These are phyloP conservation scores for Leccinum obscurum DNA, from an alignment of 768 basidiomycete species.

Conservation along the genomic window DNA sequence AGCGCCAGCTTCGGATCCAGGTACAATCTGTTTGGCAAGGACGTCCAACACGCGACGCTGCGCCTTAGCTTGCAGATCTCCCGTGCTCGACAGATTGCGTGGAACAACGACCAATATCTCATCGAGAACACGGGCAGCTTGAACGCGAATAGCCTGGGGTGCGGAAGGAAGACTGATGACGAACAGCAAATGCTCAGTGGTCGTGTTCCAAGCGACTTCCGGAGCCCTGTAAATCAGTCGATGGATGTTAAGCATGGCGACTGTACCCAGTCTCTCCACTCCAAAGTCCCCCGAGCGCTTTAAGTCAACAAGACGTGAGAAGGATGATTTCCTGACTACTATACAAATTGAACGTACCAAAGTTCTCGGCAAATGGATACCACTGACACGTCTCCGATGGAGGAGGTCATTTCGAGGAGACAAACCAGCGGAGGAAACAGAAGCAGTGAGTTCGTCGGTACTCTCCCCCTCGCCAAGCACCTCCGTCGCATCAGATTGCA, in stretches of 20 bases:
- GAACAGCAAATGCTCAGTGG: constrained; percentile 77
- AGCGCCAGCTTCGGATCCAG: constrained; percentile 37
- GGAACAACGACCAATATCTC: constrained; percentile 81
- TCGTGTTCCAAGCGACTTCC: constrained; percentile 81
- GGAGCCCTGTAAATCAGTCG: constrained; percentile 83
- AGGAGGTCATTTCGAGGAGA: constrained; percentile 44
- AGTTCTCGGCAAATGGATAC: constrained; percentile 80
- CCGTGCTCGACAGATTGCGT: constrained; percentile 59
- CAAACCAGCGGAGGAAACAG: constrained; percentile 35
- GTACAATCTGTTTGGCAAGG: constrained; percentile 75
- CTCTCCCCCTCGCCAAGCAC: constrained; percentile 32
- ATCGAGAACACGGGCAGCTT: constrained; percentile 85
- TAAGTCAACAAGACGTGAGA: constrained; percentile 3
- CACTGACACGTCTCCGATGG: constrained; percentile 77
- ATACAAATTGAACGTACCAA: constrained; percentile 49
- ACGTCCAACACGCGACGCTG: constrained; percentile 87
- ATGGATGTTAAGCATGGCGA: constrained; percentile 81
- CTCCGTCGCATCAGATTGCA: constrained; percentile 56
- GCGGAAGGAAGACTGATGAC: constrained; percentile 70
- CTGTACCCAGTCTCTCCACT: constrained; percentile 80
- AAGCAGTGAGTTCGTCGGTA: constrained; percentile 35
- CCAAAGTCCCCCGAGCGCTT: constrained; percentile 93
- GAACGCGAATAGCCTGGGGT: constrained; percentile 77
- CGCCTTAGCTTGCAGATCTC: constrained; percentile 64
- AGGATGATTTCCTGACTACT: constrained; percentile 40